These are phyloP conservation scores for Cercospora sp. DNA, from an alignment of 2,329 filamentous ascomycete species.

Conservation along the genomic window DNA sequence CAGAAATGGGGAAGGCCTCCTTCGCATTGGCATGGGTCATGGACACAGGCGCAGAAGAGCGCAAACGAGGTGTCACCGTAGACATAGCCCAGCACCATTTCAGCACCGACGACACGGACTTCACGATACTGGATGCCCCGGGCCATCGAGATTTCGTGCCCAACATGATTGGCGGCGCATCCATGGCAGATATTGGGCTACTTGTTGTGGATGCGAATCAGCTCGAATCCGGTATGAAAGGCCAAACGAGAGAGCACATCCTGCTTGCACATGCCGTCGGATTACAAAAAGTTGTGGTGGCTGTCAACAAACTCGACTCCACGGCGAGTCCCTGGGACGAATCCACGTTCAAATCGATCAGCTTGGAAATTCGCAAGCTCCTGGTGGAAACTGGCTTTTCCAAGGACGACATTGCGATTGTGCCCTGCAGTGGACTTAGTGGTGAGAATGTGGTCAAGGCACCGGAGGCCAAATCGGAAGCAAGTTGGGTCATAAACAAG, in stretches of 20 bases:
- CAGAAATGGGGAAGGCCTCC: slow-evolving; percentile 88
- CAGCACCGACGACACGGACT: slow-evolving; percentile 80
- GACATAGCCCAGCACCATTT: slow-evolving; percentile 96
- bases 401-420: slow-evolving; percentile 75
- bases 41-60: slow-evolving; percentile 87
- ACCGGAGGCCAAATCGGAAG: slow-evolving; percentile 49
- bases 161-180: slow-evolving; percentile 97
- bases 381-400: slow-evolving; percentile 80
- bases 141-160: slow-evolving; percentile 95
- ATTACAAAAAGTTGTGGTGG: slow-evolving; percentile 82
- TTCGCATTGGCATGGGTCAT: slow-evolving; percentile 97
- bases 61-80: slow-evolving; percentile 87
- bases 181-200: slow-evolving; percentile 93
- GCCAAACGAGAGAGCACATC: slow-evolving; percentile 92
- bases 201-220: slow-evolving; percentile 93
- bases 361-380: slow-evolving; percentile 79
- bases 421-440: slow-evolving; percentile 85
- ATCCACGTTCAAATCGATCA: slow-evolving; percentile 81
- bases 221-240: slow-evolving; percentile 89
- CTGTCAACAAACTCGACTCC: slow-evolving; percentile 92
- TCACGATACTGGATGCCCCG: slow-evolving; percentile 93
- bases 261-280: slow-evolving; percentile 87
- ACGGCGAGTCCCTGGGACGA: slow-evolving; percentile 70
- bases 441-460: slow-evolving; percentile 78
- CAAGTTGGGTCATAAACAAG: slow-evolving; percentile 70